Evolutionary conservation across 257 asterid genomes (phyloP).

Genomic region (Gentiana dahurica): DNA sequence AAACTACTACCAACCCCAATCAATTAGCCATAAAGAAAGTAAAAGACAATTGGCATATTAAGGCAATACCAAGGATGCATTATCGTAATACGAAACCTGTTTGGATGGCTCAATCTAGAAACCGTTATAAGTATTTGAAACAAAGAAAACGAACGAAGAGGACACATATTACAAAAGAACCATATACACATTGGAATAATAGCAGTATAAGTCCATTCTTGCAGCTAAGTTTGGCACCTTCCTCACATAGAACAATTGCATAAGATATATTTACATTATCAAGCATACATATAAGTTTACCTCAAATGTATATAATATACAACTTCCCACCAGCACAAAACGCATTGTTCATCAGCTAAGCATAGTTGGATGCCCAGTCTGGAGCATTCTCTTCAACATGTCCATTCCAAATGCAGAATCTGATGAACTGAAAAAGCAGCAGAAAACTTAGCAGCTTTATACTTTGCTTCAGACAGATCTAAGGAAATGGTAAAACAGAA

Average conservation of each 20-base stretch:
- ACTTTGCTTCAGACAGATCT: conserved; percentile 25
- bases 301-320: conserved; percentile 14
- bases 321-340: conserved; percentile 8
- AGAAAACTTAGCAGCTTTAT: conserved; percentile 44
- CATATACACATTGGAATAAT: too few species aligned
- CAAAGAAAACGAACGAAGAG: too few species aligned
- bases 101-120: too few species aligned
- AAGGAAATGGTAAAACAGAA: conserved; percentile 5
- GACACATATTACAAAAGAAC: too few species aligned
- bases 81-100: too few species aligned
- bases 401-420: conserved; percentile 98
- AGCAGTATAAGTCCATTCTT: too few species aligned
- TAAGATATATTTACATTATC: conserved; percentile 24
- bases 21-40: too few species aligned
- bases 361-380: conserved; percentile 87
- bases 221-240: conserved; percentile 10
- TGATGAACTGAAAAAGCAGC: conserved; percentile 78
- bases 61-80: too few species aligned
- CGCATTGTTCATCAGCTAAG: conserved; percentile 51
- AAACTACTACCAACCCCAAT: too few species aligned
- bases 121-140: too few species aligned
- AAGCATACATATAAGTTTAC: conserved; percentile 11
- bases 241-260: conserved; percentile 14
- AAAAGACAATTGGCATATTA: too few species aligned
- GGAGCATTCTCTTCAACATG: conserved; percentile 95